Evolutionary conservation across 148 eudicot genomes (phyloP).

Genomic region (Polygonum aviculare): DNA sequence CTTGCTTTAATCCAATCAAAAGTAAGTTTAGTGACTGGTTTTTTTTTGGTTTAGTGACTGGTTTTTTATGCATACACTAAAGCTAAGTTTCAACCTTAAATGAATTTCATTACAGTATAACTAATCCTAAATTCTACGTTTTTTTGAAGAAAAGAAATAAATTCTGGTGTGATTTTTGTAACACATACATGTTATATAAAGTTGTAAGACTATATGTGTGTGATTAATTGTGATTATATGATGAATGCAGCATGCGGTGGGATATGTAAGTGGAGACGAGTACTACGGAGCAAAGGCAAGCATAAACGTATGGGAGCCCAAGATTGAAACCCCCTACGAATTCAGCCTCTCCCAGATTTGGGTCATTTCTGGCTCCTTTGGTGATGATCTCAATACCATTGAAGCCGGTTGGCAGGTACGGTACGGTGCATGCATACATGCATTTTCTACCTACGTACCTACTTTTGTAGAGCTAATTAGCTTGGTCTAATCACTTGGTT

Average conservation of each 20-base stretch:
- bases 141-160: no score
- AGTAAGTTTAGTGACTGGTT: not conserved
- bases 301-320: conserved; percentile 86
- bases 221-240: not conserved
- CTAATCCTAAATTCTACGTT: not conserved
- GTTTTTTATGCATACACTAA: not conserved
- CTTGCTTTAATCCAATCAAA: not conserved
- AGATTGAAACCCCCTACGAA: conserved; percentile 56
- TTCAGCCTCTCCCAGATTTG: conserved; percentile 91
- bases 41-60: not conserved
- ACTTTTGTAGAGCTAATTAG: no score
- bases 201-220: no score
- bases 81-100: not conserved
- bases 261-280: conserved; percentile 74
- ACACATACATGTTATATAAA: no score
- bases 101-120: not conserved
- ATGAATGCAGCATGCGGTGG: conserved; percentile 71
- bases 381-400: conserved; percentile 85
- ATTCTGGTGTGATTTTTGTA: no score
- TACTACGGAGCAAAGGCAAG: conserved; percentile 93
- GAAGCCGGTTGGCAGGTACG: conserved; percentile 98
- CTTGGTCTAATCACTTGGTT: not conserved
- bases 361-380: conserved; percentile 89
- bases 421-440: not conserved
- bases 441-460: no score